Base-by-base conservation (phyloP, 176 grass and related monocot species). In the Oryza meyeriana region DNA sequence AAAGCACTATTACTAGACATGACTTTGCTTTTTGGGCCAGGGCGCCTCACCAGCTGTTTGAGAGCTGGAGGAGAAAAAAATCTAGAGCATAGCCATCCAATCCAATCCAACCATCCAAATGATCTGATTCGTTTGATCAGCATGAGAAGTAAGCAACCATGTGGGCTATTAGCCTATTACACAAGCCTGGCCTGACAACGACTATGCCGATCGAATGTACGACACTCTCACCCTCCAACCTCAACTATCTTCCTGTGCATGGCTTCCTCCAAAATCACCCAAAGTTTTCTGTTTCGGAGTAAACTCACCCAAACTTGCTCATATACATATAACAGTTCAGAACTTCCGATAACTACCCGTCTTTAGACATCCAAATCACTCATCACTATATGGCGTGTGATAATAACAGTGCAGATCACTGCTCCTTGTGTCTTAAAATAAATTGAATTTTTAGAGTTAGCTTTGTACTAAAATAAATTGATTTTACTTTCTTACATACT, bases 111-210 rank as follows among this genome's bases (percentile, higher is more conserved):
- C 48, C 48, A 61, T 26, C 9, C 13, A 6, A 44, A 22, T 55
- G 18, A 27, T 71, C 20, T 27, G 8, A n/a, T 38, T 68, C 32
- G 10, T 68, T 36, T 33, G 5, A 80, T 27, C 13, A 45, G 6
- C 71, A 59, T 75, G 71, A 39, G 41, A 50, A 52, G 71, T 38
- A 66, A 16, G n/a, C 61, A 75, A 73, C 64, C 7, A 34, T 65
- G 20, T 27, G 67, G 26, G 13, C 20, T 33, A 74, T 26, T 71
- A 45, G 44, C 14, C 13, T 45, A 45, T 16, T 41, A 45, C 69
- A 66, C 42, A 83, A 66, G 34, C 63, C 24, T 67, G 17, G 33
- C 33, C 72, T 58, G 82, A 68, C 20, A 84, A 69, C 17, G 64
- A 84, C 72, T 17, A 4, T 75, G 24, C 47, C 45, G 24, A 57